phyloP scores from a whole-genome alignment of 1,139 yeast species.

The Trichomonascaceae sp. region DNA sequence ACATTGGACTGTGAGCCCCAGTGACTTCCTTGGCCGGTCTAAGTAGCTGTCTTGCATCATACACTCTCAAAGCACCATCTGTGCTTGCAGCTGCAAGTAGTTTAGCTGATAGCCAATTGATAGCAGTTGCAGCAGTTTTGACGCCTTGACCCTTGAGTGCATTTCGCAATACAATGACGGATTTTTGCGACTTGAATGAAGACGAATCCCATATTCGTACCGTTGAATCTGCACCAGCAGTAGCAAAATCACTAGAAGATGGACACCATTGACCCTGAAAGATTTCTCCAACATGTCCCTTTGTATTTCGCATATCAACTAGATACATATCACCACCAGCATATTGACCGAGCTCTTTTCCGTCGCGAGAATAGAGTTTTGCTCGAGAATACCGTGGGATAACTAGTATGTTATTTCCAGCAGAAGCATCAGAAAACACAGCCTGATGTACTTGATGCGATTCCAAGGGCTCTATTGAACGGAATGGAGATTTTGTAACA shows the following conservation, averaged over 20 bases:
- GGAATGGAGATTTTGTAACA: constrained; percentile 24
- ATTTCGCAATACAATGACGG: constrained; percentile 28
- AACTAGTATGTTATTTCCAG: constrained; percentile 25
- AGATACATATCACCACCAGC: constrained; percentile 35
- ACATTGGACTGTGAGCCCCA: constrained; percentile 23
- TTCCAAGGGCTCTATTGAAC: constrained; percentile 29
- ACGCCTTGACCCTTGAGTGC: constrained; percentile 19
- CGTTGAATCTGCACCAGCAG: constrained; percentile 32
- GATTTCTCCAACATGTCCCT: constrained; percentile 34
- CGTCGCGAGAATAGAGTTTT: constrained; percentile 25
- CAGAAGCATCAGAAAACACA: constrained; percentile 18
- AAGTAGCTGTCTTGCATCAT: constrained; percentile 28
- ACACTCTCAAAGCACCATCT: constrained; percentile 28
- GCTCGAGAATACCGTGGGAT: constrained; percentile 28
- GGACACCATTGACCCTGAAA: constrained; percentile 34
- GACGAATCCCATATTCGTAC: constrained; percentile 34
- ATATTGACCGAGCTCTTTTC: constrained; percentile 26
- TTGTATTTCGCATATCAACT: constrained; percentile 35
- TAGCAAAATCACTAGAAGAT: constrained; percentile 23
- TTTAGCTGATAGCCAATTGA: constrained; percentile 22
- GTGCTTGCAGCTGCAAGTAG: constrained; percentile 23
- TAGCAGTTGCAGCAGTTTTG: constrained; percentile 22
- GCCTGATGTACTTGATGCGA: constrained; percentile 27
- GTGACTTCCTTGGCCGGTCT: constrained; percentile 27
- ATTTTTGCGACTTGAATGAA: constrained; percentile 23